phyloP scores from a whole-genome alignment of 768 basidiomycete species.

The Rhizopogon rudus region DNA sequence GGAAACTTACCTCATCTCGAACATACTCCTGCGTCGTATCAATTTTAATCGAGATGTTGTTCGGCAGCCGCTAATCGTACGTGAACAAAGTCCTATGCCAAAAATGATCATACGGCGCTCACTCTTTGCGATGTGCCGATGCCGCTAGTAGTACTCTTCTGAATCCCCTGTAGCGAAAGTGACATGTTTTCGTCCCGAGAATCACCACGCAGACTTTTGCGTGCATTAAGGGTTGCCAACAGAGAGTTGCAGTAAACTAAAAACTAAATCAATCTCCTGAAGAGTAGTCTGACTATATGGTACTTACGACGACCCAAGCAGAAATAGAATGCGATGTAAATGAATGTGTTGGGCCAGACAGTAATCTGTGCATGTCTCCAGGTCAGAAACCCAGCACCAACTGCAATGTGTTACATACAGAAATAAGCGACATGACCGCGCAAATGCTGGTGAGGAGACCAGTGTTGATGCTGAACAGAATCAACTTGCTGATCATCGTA shows the following conservation, averaged over 20 bases:
- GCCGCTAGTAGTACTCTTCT: slow-evolving; percentile 15
- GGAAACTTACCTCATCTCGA: slow-evolving; percentile 31
- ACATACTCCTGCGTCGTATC: slow-evolving; percentile 53
- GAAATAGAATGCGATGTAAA: slow-evolving; percentile 59
- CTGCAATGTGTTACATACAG: slow-evolving; percentile 24
- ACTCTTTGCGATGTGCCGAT: slow-evolving; percentile 10
- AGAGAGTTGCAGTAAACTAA: slow-evolving; percentile 58
- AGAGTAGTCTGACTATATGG: not conserved
- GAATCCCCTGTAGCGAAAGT: slow-evolving; percentile 21
- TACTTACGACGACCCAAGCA: slow-evolving; percentile 51
- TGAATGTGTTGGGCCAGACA: slow-evolving; percentile 41
- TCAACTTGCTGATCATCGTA: slow-evolving; percentile 46
- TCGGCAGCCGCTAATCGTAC: slow-evolving; percentile 20
- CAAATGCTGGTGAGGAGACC: slow-evolving; percentile 38
- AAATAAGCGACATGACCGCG: slow-evolving; percentile 50
- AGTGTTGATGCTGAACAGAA: slow-evolving; percentile 48
- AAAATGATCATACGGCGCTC: not conserved
- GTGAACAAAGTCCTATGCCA: not conserved
- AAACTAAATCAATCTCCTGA: not conserved
- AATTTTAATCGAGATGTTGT: slow-evolving; percentile 60
- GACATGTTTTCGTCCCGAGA: slow-evolving; percentile 7
- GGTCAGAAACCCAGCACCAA: not conserved
- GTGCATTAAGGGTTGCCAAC: slow-evolving; percentile 55
- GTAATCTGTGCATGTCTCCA: slow-evolving; percentile 32
- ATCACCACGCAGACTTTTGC: slow-evolving; percentile 37